Base-by-base conservation (phyloP, 805 yeast genomes). In the Starmerella apis region DNA sequence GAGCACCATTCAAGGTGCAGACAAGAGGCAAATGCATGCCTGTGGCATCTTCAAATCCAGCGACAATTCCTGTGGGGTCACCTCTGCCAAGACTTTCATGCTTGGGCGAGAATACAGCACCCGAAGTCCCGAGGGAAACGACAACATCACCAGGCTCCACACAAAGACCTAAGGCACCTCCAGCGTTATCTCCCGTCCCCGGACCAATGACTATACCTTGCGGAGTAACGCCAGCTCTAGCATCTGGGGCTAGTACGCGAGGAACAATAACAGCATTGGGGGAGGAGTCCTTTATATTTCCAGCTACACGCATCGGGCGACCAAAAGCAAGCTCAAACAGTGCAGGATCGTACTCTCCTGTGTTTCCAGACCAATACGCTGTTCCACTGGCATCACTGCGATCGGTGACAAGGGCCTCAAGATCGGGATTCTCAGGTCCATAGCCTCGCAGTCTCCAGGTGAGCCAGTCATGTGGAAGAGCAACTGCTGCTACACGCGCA, bases 101-200 rank as follows among this genome's bases (percentile, higher is more conserved):
- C 27, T 46, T 27, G 3, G 45, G 49, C 14, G 56, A 31, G 47
- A 59, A 59, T 38, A 53, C 62, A 5, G 61, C 61, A 2, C 62
- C 61, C 2, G 60, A 56, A 6, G 62, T 59, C 16, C 62, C 62
- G 9, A 59, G 42, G 6, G 58, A 52, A 6, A 58, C 60, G 5
- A 56, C 60, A 1, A 52, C 54, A 30, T 59, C 62, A 16, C 58
- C 57, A 3, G 52, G 55, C 6, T 28, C 41, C 1, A 47, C 41
- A 14, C 50, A 49, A 24, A 59, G 50, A 2, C 62, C 62, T 10
- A 59, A 48, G 2, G 61, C 62, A 16, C 61, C 62, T 14, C 61
- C 62, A 3, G 62, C 62, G 23, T 59, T 59, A 47, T 59, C 62
- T n/a, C 62, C 62, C 5, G 59, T 44, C 6, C 62, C 62, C 18